Evolutionary conservation across 306 rosid species (phyloP), one percentile per base, ranked within the genome.

Genomic region (Acacia acuminata): DNA sequence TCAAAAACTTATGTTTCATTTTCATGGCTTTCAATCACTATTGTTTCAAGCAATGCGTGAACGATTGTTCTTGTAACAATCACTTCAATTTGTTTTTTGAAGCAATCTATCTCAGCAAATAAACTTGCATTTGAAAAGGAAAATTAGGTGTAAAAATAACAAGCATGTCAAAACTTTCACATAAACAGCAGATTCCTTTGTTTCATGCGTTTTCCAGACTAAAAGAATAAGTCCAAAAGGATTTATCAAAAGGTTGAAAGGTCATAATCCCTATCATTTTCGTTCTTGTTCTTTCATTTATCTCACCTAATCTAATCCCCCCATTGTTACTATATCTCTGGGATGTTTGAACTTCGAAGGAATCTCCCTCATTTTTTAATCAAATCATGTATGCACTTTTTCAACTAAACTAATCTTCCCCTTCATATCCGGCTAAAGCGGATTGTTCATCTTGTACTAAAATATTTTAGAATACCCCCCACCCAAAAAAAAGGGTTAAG

Each of bases 281-380:
- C 60, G 15, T 53, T 8, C 47, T 72, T 11, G 42, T 30, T 25
- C 60, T 47, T 12, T 27, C 25, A 16, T 47, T 45, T 72, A 15
- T 72, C 58, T 15, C 58, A 72, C 76, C 76, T 15, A 56, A 56
- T 56, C 60, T 51, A 71, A 71, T 34, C 58, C 45, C 40, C 75
- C 67, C 15, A 51, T 25, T 12, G 3, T 15, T 63, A 61, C 36
- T 24, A 4, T 11, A 63, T 27, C 38, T 63, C 19, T 63, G 10
- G 43, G 24, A 30, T 65, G 71, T 65, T 65, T 32, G 40, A 65
- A 65, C 22, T 65, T 65, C 3, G 40, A 65, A 65, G 43, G 71
- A 30, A 63, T 65, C 20, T 65, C 44, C 6, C 40, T 64, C 11
- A 25, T 4, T 64, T 32, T 5, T 65, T 65, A 32, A 65, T 32